These are phyloP conservation scores for Penicillium sp. DNA, from an alignment of 2,329 filamentous ascomycete genomes.

Conservation along the genomic window DNA sequence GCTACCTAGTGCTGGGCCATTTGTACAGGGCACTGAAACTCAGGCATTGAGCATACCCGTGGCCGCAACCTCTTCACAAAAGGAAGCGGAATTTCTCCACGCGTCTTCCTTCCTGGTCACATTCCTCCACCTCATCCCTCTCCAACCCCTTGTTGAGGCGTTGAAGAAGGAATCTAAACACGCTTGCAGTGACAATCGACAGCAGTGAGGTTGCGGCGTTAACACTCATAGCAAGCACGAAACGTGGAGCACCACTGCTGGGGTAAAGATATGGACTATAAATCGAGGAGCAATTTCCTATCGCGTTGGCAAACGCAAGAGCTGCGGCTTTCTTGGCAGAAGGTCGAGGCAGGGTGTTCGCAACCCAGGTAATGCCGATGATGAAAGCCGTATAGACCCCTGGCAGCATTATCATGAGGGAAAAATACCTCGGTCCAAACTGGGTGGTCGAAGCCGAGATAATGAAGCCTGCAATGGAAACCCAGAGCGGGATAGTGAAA, in stretches of 20 bases:
- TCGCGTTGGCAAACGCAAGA: slow-evolving; percentile 46
- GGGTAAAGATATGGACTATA: slow-evolving; percentile 44
- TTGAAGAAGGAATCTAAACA: neutral
- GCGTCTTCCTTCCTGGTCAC: neutral
- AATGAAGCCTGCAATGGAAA: slow-evolving; percentile 34
- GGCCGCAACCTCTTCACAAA: neutral
- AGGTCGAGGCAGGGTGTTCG: slow-evolving; percentile 44
- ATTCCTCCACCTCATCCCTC: neutral
- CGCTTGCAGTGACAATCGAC: neutral
- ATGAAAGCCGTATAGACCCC: slow-evolving; percentile 43
- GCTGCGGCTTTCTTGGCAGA: slow-evolving; percentile 48
- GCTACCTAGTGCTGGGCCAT: too few species aligned
- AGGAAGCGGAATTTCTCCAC: neutral
- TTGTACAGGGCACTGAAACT: too few species aligned
- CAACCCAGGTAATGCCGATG: slow-evolving; percentile 41
- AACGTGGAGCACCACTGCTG: neutral
- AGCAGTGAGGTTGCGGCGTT: neutral
- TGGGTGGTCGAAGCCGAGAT: slow-evolving; percentile 31
- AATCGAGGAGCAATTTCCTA: slow-evolving; percentile 43
- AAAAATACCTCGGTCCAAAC: slow-evolving; percentile 33
- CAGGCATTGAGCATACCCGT: too few species aligned
- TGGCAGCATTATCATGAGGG: slow-evolving; percentile 36
- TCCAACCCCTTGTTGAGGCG: neutral
- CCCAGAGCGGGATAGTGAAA: slow-evolving; percentile 25
- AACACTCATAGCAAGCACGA: slow-evolving; percentile 10